Base-by-base conservation (phyloP, 1,139 yeast species). In the Sporopachydermia cereana region DNA sequence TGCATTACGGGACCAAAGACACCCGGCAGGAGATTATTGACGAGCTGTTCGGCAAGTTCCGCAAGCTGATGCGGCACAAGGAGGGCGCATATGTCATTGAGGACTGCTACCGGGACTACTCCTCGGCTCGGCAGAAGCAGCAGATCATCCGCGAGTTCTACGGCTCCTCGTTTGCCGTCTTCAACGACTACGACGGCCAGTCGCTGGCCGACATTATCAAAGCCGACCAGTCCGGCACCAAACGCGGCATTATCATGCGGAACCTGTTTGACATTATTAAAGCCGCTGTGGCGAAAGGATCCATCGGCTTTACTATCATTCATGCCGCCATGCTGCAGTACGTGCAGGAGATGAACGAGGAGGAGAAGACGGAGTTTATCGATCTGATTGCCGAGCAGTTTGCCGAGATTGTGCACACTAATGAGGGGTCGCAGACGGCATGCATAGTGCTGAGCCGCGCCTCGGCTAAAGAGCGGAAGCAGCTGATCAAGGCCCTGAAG, bases 1-100 rank as follows among this genome's bases (percentile, higher is more conserved):
- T 91, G 56, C 96, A 89, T 64, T 91, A 91, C 63, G 98, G 97
- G 5, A 74, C 91, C 17, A 85, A 81, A 57, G 80, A 80, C 27
- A 77, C 89, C 2, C 75, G 95, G 55, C 80, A 77, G 46, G 57
- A 76, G 34, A 84, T 91, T 47, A 74, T 89, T 47, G 74, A 82
- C 58, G 96, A 86, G 64, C 72, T 91, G 51, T 95, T 88, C 58
- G 97, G 97, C 45, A 82, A 82, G 56, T 76, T 86, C 56, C 73
- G 96, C 61, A 89, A 86, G 63, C 72, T 91, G 52, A 88, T 91
- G 93, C 80, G 94, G 71, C 97, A 91, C 65, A 82, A 83, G 66
- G 97, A 91, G 71, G 98, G 97, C 66, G 97, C 97, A n/a, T 88
- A 91, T 58, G 97, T 91, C 36, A 89, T 89, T 52, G 97, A 91